Percentiles rank a stretch among this genome's conserved stretches.
These are phyloP conservation scores for Microdochium bolleyi DNA, from an alignment of 2,329 filamentous ascomycete species.

Conservation along the genomic window DNA sequence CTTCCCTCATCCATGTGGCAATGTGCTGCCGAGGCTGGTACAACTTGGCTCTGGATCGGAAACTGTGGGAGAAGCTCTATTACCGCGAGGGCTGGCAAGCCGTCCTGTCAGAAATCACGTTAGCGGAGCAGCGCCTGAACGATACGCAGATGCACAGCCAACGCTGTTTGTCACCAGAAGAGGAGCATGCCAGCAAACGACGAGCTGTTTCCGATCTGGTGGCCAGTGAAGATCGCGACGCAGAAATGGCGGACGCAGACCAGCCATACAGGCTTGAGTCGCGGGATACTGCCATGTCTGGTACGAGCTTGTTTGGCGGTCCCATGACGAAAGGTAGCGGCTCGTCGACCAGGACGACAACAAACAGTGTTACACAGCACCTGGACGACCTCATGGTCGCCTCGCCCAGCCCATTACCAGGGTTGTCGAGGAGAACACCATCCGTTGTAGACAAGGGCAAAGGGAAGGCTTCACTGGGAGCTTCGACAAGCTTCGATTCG, in stretches of 20 bases:
- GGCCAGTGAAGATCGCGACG: constrained; percentile 34
- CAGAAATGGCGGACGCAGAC: constrained; percentile 36
- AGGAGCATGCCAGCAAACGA: constrained; percentile 47
- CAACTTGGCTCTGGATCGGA: constrained; percentile 69
- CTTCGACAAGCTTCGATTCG: constrained; percentile 2
- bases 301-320: constrained; percentile 16
- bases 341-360: constrained; percentile 16
- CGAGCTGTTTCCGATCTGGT: constrained; percentile 37
- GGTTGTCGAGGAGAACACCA: constrained; percentile 13
- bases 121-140: constrained; percentile 56
- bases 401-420: constrained; percentile 20
- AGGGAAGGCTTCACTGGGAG: constrained; percentile 20
- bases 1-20: constrained; percentile 72
- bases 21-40: constrained; percentile 78
- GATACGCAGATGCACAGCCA: constrained; percentile 33
- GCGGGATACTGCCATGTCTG: constrained; percentile 11
- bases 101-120: constrained; percentile 54
- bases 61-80: constrained; percentile 81
- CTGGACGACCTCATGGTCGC: constrained; percentile 25
- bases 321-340: constrained; percentile 12
- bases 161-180: constrained; percentile 31
- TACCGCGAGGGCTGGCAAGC: constrained; percentile 79
- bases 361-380: constrained; percentile 14
- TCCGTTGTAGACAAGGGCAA: constrained; percentile 22
- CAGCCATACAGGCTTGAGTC: constrained; percentile 14